These are phyloP conservation scores for Trichoderma sp. DNA, from an alignment of 2,329 filamentous ascomycete genomes.

Conservation along the genomic window DNA sequence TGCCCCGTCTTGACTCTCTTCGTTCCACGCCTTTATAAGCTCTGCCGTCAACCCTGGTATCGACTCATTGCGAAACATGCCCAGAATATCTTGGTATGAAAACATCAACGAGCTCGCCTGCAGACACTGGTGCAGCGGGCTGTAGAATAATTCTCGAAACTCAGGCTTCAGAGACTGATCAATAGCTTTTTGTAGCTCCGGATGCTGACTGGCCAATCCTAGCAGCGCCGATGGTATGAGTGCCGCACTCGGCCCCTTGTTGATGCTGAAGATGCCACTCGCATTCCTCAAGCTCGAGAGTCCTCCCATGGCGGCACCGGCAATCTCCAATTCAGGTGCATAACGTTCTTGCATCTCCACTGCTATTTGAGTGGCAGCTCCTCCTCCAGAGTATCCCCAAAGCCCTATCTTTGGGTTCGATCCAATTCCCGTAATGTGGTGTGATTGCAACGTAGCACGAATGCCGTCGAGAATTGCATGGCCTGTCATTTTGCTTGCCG, in stretches of 20 bases:
- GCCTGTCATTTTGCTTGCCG: constrained; percentile 42
- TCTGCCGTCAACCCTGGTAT: constrained; percentile 27
- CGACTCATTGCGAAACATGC: constrained; percentile 43
- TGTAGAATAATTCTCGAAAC: constrained; percentile 32
- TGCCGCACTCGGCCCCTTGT: constrained; percentile 24
- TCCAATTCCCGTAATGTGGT: constrained; percentile 33
- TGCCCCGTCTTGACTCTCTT: constrained; percentile 35
- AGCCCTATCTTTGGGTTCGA: constrained; percentile 40
- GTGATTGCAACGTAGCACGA: constrained; percentile 40
- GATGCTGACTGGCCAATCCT: constrained; percentile 27
- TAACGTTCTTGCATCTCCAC: constrained; percentile 23
- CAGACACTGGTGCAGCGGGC: constrained; percentile 30
- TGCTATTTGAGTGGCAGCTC: constrained; percentile 6
- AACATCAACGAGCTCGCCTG: constrained; percentile 30
- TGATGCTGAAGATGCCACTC: constrained; percentile 21
- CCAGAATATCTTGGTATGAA: constrained; percentile 37
- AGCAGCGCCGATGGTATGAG: constrained; percentile 28
- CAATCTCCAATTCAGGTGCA: constrained; percentile 31
- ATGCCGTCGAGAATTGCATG: constrained; percentile 47
- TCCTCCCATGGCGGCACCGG: constrained; percentile 30
- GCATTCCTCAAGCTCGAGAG: constrained; percentile 17
- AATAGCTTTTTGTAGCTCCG: constrained; percentile 18
- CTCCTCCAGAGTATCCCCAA: constrained; percentile 42
- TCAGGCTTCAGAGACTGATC: constrained; percentile 25
- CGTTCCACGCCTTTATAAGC: constrained; percentile 28